phyloP scores from a whole-genome alignment of 345 rosid genomes.

The Brassica carinata region DNA sequence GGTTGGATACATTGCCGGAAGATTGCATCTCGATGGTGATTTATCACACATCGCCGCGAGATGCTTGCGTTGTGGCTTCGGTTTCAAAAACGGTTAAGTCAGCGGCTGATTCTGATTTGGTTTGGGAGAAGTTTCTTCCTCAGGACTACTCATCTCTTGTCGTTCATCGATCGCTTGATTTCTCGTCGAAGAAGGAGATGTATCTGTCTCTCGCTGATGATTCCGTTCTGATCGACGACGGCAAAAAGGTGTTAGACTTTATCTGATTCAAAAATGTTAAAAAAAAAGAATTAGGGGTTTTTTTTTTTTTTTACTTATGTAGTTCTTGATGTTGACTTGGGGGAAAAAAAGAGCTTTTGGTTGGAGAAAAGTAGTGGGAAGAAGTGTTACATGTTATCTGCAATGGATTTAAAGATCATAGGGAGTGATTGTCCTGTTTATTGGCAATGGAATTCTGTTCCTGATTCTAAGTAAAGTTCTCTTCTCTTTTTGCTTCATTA shows the following conservation, averaged over 20 bases:
- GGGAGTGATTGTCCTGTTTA: constrained; percentile 58
- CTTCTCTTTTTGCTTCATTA: not conserved
- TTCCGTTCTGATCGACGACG: constrained; percentile 57
- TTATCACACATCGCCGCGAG: constrained; percentile 51
- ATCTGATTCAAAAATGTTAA: not conserved
- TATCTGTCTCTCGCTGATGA: constrained; percentile 41
- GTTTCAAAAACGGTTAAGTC: constrained; percentile 52
- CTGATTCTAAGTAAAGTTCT: constrained; percentile 44
- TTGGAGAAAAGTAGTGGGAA: constrained; percentile 60
- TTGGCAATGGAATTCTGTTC: constrained; percentile 54
- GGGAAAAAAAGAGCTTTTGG: constrained; percentile 45
- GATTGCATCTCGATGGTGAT: constrained; percentile 53
- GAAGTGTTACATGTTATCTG: constrained; percentile 62
- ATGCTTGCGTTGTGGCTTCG: constrained; percentile 48
- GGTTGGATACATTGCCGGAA: constrained; percentile 46
- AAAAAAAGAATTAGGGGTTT: not conserved
- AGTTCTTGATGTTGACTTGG: not conserved
- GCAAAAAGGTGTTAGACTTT: constrained; percentile 48
- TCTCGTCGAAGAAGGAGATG: constrained; percentile 52
- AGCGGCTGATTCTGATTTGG: constrained; percentile 47
- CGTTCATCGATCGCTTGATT: constrained; percentile 20
- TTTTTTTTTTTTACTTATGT: not conserved
- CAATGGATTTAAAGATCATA: constrained; percentile 50
- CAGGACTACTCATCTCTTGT: constrained; percentile 39
- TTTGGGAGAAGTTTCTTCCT: constrained; percentile 63